A percentile compares a stretch with the other conserved stretches of the same genome.
Conservation (phyloP, 768 basidiomycete species). For the Crucibulum laeve region DNA sequence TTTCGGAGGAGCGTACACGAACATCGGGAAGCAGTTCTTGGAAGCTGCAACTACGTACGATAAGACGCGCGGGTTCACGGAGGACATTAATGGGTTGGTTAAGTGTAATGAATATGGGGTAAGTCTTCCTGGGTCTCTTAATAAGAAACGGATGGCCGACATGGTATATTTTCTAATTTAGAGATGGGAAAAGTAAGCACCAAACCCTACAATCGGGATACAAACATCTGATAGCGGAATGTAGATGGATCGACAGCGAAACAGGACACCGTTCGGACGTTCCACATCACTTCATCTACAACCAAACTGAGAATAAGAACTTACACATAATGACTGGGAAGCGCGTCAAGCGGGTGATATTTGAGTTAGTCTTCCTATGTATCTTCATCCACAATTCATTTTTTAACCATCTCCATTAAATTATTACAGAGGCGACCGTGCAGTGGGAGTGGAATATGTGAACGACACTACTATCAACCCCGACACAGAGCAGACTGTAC, state of each 20-base stretch:
- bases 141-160: not conserved
- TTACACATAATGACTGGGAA: conserved; percentile 34
- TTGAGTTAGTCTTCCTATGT: conserved; percentile 32
- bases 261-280: conserved; percentile 56
- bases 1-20: conserved; percentile 29
- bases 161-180: conserved; percentile 13
- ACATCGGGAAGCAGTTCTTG: conserved; percentile 43
- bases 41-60: conserved; percentile 42
- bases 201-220: not conserved
- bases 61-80: conserved; percentile 33
- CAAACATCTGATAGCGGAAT: not conserved
- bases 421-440: conserved; percentile 28
- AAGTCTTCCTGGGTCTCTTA: conserved; percentile 11
- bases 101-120: conserved; percentile 46
- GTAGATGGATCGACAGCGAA: conserved; percentile 47
- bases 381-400: no score
- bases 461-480: conserved; percentile 22
- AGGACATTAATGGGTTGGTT: conserved; percentile 46
- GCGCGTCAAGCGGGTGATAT: conserved; percentile 42
- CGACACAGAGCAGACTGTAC: conserved; percentile 15
- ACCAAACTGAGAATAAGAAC: conserved; percentile 37
- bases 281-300: conserved; percentile 49
- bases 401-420: no score
- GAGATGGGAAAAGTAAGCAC: conserved; percentile 51
- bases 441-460: conserved; percentile 51